Evolutionary conservation across 176 grass and related monocot species (phyloP), one percentile per base, ranked within the genome.

Genomic region (Oryza meridionalis): DNA sequence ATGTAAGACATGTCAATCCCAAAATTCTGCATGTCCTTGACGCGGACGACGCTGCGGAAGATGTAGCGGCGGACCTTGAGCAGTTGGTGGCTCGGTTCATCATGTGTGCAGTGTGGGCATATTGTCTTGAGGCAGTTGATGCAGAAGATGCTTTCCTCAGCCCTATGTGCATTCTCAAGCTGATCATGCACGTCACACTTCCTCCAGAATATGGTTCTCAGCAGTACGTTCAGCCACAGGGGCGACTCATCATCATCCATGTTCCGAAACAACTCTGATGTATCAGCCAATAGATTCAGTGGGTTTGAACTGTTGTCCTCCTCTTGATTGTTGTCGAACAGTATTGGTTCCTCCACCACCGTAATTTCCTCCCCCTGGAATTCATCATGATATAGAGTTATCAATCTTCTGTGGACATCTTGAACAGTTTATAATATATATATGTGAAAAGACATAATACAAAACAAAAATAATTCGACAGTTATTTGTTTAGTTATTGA

Each of bases 1-100:
- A 88, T 72, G 38, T 68, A 21, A 31, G 87, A 84, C 58, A 82
- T 25, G 33, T 88, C 81, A 17, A 88, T 15, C 73, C 73, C 27
- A 21, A 75, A 69, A 0, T 15, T 79, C 0, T 79, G 13, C 51
- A 84, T 66, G 76, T 88, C 87, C 2, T n/a, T 42, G 59, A 69
- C 35, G 13, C 87, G 76, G 46, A 84, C 13, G 45, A 88, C 87
- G 69, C 83, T 77, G 42, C 78, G 87, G 75, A 68, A 80, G 59
- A 88, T 69, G 35, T 88, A 88, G 67, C 69, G 81, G 58, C 69
- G 81, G 33, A 88, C 74, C 76, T 88, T 81, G 59, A 88, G 75
- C 33, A 74, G 58, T n/a, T 11, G 42, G 69, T 88, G 87, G 75
- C 6, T 8, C 1, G 8, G 11, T 43, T 80, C 12, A 2, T 12